Evolutionary conservation across 495 filamentous ascomycete genomes (phyloP), one percentile per base, ranked within the genome.

Genomic region (Annulohypoxylon maeteangense): DNA sequence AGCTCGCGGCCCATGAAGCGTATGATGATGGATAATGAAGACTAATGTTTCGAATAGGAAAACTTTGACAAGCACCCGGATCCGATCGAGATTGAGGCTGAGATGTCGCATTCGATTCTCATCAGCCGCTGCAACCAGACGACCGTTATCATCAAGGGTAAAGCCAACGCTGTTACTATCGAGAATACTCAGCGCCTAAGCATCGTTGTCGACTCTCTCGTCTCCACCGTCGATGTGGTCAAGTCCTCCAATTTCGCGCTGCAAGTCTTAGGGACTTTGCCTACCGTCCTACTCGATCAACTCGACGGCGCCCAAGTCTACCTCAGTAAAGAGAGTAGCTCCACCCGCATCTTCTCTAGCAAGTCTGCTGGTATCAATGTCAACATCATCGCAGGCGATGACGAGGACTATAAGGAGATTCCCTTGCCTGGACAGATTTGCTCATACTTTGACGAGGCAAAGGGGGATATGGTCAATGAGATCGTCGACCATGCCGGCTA

Each of bases 151-250:
- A 82, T 99, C 71, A 88, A 86, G 62, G 93, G 91, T 81, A 99
- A 99, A 79, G 93, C 92, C 34, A 99, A 98, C 79, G 93, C 94
- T 11, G 90, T 99, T 67, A 93, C 94, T 18, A 84, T 98, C 71
- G 95, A 97, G 79, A 97, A 97, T 82, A 94, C 90, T 68, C 88
- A 81, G 20, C 89, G 91, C n/a, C 83, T 93, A 8, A 93, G 91
- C 18, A 87, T 99, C 60, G 88, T 98, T 44, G 87, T 98, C 47
- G 94, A 98, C 74, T 92, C 90, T 0, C 88, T 99, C 29, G 93
- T 99, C 45, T 95, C 91, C 57, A 91, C 90, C 34, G 88, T 99
- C 56, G 95, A 98, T 74, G 90, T 95, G 47, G 94, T 99, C 86
- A 97, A 97, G 83, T 93, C 89, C 60, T 87, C 91, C 62, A 94